Percentiles rank a stretch among this genome's conserved stretches.
phyloP scores from a whole-genome alignment of 148 eudicot species.

The Chenopodium quinoa region DNA sequence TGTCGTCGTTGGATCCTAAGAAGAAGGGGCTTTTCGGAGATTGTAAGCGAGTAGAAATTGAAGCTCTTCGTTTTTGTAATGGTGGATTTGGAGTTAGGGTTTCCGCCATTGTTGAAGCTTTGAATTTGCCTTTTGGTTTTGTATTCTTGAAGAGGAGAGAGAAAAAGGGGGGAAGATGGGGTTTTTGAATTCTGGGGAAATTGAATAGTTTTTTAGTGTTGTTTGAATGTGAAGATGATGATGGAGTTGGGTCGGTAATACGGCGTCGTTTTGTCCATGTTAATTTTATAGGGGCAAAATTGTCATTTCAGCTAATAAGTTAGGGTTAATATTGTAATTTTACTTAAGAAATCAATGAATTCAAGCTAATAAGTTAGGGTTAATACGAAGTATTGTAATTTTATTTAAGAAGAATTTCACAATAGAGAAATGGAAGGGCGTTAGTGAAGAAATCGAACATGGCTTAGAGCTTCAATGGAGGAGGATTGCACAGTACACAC shows the following conservation, averaged over 20 bases:
- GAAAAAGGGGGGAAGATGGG: not conserved
- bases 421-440: no score
- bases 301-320: no score
- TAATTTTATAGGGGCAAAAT: no score
- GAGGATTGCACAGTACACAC: no score
- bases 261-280: not conserved
- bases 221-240: not conserved
- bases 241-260: not conserved
- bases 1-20: conserved; percentile 81
- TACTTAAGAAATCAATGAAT: no score
- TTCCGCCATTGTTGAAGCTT: conserved; percentile 49
- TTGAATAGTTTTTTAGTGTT: not conserved
- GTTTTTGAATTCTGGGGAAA: not conserved
- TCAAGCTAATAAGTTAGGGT: no score
- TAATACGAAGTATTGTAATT: no score
- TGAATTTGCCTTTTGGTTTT: not conserved
- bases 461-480: no score
- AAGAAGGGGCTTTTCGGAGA: conserved; percentile 75
- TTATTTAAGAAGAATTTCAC: no score
- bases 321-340: no score
- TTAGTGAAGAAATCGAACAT: no score
- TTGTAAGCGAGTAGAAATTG: conserved; percentile 41
- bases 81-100: conserved; percentile 41
- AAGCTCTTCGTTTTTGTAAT: conserved; percentile 31
- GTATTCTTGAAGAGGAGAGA: not conserved